Base-by-base conservation (phyloP, 768 basidiomycete species). In the Mycena indigotica region DNA sequence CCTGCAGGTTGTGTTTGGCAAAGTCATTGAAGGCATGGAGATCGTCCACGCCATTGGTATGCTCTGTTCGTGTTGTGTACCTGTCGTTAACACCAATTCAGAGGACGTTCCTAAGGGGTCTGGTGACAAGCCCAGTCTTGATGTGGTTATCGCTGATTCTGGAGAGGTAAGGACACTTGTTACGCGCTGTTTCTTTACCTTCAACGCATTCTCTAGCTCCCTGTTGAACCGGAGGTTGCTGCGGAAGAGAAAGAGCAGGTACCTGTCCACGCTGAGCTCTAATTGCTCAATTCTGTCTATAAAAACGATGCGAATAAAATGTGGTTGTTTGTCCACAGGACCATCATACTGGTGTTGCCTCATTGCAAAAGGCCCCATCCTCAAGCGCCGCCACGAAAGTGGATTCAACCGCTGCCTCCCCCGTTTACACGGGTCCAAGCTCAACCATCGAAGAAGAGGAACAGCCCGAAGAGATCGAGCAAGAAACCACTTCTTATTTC, bases 251-350 rank as follows among this genome's bases (percentile, higher is more conserved):
- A 91, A 60, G 80, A 24, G 25, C 46, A 96, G 92, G 93, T 96
- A 86, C 95, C 94, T 75, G 74, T 91, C 67, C 93, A 86, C 70
- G 89, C 84, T 84, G 96, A 98, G 85, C 93, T 98, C 71, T 98
- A 84, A 87, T 73, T 69, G 77, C 76, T 72, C 68, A 58, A 61
- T 64, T n/a, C 54, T 70, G 60, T 71, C 64, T 60, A 63, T 65
- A 70, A 73, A 75, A 69, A 69, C 71, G 69, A 73, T 79, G 74
- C 74, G 70, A 82, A 85, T 84, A 80, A 80, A 80, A 77, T 76
- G 48, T 71, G 75, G 69, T 78, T 76, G 67, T 67, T 80, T 78
- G 65, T 76, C 70, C 65, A 77, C 77, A 84, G 80, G 81, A 76
- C 64, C 48, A 23, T 32, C 29, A 67, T 41, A 40, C 54, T 23